Evolutionary conservation across 1,284 basidiomycete species (phyloP).

Genomic region (Moesziomyces sp.): DNA sequence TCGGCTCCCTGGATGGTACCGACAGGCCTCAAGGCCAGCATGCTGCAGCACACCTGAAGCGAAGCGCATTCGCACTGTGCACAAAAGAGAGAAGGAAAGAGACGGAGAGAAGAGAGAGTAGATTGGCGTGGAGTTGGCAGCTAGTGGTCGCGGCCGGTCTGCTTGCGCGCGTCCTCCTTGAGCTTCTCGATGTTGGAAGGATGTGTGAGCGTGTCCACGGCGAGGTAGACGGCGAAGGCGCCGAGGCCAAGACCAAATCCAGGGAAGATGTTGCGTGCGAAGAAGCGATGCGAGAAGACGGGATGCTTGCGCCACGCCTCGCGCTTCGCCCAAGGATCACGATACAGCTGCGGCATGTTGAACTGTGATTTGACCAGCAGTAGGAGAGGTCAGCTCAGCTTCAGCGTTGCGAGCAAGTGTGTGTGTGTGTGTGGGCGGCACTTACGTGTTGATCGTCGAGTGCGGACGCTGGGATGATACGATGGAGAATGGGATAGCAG

Average conservation of each 20-base stretch:
- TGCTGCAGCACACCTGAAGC: too few relatives aligned
- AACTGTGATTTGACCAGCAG: too few relatives aligned
- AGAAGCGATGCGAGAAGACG: conserved; percentile 64
- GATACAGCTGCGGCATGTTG: conserved; percentile 58
- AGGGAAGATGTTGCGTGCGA: conserved; percentile 64
- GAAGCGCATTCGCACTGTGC: too few relatives aligned
- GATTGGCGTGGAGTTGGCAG: too few relatives aligned
- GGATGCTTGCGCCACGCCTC: conserved; percentile 68
- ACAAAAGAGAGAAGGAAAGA: too few relatives aligned
- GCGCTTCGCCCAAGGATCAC: conserved; percentile 66
- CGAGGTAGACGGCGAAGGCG: conserved; percentile 59
- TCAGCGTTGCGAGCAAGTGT: neutral
- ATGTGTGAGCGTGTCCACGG: conserved; percentile 56
- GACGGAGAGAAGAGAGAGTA: too few relatives aligned
- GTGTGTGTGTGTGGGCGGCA: conserved; percentile 1
- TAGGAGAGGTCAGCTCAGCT: too few relatives aligned
- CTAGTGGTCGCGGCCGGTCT: conserved; percentile 40
- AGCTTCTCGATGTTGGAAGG: conserved; percentile 64
- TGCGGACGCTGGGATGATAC: too few relatives aligned
- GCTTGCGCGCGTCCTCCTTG: conserved; percentile 60
- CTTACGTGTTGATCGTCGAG: too few relatives aligned
- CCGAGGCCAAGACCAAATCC: conserved; percentile 61
- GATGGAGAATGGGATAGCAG: too few relatives aligned
- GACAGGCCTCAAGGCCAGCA: too few relatives aligned
- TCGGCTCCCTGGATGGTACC: too few relatives aligned